A percentile compares a stretch with the other conserved stretches of the same genome.
Evolutionary conservation across 164 flowering plant genomes (phyloP).

Genomic region (Echeveria elegans): DNA sequence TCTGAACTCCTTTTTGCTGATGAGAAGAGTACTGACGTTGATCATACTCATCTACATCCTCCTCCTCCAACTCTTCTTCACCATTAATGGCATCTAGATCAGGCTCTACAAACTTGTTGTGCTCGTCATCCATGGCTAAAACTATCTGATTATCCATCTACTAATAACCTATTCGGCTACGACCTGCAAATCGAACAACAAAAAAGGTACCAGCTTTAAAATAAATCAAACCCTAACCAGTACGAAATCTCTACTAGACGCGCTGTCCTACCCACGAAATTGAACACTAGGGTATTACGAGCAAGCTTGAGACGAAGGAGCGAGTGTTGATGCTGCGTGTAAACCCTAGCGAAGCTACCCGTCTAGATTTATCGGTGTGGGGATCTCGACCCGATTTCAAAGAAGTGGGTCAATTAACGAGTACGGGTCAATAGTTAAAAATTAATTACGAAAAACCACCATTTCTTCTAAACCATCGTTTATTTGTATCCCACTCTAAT

Average conservation of each 20-base stretch:
- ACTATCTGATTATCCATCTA: constrained; percentile 5
- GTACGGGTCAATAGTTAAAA: no score
- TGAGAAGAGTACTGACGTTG: constrained; percentile 7
- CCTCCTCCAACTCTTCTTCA: constrained; percentile 1
- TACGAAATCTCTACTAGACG: background rate
- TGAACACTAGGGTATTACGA: background rate
- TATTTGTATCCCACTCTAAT: no score
- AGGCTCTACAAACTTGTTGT: constrained; percentile 9
- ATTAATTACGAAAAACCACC: no score
- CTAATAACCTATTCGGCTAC: background rate
- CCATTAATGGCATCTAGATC: constrained; percentile 9
- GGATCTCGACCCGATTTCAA: no score
- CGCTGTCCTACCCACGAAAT: background rate
- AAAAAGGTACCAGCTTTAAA: background rate
- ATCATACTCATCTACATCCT: constrained; percentile 2
- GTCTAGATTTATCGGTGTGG: no score
- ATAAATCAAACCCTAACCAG: background rate
- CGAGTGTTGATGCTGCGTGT: background rate
- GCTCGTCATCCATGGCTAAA: constrained; percentile 7
- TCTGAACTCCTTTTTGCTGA: background rate
- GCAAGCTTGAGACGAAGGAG: background rate
- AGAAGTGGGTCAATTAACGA: no score
- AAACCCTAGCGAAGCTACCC: background rate
- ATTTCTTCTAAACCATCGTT: no score
- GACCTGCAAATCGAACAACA: constrained; percentile 3